phyloP scores from a whole-genome alignment of 2,329 filamentous ascomycete species.

The Magnaporthiopsis poae region DNA sequence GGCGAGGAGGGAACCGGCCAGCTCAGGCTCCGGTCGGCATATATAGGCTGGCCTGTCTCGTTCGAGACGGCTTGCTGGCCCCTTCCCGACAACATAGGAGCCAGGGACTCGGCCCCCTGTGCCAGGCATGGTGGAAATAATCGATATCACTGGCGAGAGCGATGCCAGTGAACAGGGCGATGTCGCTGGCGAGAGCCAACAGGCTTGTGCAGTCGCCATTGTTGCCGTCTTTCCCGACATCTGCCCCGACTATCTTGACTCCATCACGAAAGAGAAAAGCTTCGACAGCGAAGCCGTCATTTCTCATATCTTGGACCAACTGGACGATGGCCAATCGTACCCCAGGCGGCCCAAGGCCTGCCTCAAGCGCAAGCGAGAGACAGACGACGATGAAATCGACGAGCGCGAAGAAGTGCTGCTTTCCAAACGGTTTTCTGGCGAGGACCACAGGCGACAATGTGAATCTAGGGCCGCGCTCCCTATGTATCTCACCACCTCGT shows the following conservation, averaged over 20 bases:
- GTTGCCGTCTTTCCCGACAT: conserved; percentile 36
- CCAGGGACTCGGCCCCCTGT: not conserved
- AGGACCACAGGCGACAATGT: conserved; percentile 12
- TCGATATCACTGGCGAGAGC: conserved; percentile 2
- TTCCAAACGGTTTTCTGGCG: conserved; percentile 15
- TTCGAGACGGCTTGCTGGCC: not conserved
- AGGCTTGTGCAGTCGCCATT: conserved; percentile 21
- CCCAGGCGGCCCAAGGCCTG: conserved; percentile 18
- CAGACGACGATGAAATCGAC: conserved; percentile 12
- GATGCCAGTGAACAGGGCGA: not conserved
- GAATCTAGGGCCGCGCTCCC: conserved; percentile 13
- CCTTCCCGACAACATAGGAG: not conserved
- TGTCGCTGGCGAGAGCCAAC: conserved; percentile 8
- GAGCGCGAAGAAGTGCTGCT: conserved; percentile 8
- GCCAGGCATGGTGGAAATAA: not conserved
- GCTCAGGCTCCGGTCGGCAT: not conserved
- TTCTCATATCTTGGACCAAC: conserved; percentile 28
- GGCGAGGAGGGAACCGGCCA: not conserved
- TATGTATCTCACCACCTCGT: not conserved
- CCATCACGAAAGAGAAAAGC: conserved; percentile 17
- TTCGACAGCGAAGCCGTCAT: conserved; percentile 26
- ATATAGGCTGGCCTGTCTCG: not conserved
- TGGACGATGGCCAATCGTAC: conserved; percentile 30
- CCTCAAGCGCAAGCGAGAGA: conserved; percentile 32
- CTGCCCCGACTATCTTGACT: conserved; percentile 27